Percentiles rank a stretch among this genome's conserved stretches.
phyloP scores from a whole-genome alignment of 1,284 basidiomycete genomes.

The Ceratobasidium papillatum region DNA sequence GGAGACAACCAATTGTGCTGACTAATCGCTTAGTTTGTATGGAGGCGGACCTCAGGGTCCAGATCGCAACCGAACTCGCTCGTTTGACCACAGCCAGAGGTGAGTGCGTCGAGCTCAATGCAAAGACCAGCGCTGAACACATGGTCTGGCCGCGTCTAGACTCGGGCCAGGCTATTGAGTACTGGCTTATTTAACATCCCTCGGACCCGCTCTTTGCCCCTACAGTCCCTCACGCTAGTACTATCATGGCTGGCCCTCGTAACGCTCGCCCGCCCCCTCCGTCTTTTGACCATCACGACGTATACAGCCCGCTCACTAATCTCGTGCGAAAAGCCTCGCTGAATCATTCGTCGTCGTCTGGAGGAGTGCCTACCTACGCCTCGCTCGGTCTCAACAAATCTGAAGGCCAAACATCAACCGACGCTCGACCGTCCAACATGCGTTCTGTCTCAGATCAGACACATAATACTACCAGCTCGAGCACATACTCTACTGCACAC shows the following conservation, averaged over 20 bases:
- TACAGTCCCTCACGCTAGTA: conserved; percentile 4
- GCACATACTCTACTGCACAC: not conserved
- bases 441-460: conserved; percentile 25
- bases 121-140: not conserved
- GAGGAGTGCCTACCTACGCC: conserved; percentile 13
- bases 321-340: conserved; percentile 36
- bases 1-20: not conserved
- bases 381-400: conserved; percentile 6
- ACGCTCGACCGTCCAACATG: conserved; percentile 22
- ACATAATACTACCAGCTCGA: not conserved
- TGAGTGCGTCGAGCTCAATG: not conserved
- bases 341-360: conserved; percentile 6
- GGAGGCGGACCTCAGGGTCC: not conserved
- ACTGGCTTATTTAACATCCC: not conserved
- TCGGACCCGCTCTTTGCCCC: not conserved
- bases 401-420: not conserved
- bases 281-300: conserved; percentile 27
- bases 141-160: not conserved
- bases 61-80: conserved; percentile 1
- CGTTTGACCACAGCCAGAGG: conserved; percentile 9
- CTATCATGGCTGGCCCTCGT: conserved; percentile 20
- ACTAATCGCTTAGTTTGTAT: not conserved
- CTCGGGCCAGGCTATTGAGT: not conserved
- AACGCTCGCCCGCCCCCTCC: conserved; percentile 1
- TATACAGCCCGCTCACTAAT: conserved; percentile 27